Percentiles rank a stretch among this genome's conserved stretches.
Evolutionary conservation across 2,329 filamentous ascomycete genomes (phyloP).

Genomic region (Beauveria sp.): DNA sequence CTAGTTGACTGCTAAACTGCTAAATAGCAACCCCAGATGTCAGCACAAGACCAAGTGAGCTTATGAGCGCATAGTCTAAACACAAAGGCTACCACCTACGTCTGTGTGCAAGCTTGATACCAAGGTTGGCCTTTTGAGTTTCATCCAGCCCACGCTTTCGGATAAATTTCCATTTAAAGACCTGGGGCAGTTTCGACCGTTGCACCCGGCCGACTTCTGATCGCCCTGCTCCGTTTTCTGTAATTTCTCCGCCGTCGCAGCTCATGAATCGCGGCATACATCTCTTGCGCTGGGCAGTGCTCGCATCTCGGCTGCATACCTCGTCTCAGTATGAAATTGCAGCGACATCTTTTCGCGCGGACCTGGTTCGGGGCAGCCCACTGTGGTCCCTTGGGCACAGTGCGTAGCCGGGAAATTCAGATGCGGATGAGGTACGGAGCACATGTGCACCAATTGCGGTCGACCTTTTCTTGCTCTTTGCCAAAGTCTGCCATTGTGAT

Average conservation of each 20-base stretch:
- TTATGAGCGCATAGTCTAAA: too few species aligned
- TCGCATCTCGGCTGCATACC: background rate
- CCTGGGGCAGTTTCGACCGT: background rate
- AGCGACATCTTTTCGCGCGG: background rate
- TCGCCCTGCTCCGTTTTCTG: background rate
- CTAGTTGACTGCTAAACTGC: too few species aligned
- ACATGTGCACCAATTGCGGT: background rate
- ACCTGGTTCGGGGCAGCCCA: background rate
- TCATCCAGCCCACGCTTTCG: background rate
- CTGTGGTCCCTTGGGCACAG: background rate
- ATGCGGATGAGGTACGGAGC: background rate
- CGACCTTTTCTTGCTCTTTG: background rate
- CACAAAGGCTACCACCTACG: background rate
- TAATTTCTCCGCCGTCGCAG: background rate
- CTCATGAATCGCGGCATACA: background rate
- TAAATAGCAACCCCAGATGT: background rate
- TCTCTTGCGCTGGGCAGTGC: background rate
- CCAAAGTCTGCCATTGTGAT: background rate
- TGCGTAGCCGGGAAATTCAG: background rate
- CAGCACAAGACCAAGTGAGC: background rate
- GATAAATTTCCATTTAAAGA: background rate
- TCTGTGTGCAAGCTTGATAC: background rate
- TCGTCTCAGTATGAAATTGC: slow-evolving; percentile 1
- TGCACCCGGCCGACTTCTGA: background rate
- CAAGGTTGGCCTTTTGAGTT: background rate